Evolutionary conservation across 23 red algal genomes (phyloP).

Genomic region (Gracilaria domingensis): DNA sequence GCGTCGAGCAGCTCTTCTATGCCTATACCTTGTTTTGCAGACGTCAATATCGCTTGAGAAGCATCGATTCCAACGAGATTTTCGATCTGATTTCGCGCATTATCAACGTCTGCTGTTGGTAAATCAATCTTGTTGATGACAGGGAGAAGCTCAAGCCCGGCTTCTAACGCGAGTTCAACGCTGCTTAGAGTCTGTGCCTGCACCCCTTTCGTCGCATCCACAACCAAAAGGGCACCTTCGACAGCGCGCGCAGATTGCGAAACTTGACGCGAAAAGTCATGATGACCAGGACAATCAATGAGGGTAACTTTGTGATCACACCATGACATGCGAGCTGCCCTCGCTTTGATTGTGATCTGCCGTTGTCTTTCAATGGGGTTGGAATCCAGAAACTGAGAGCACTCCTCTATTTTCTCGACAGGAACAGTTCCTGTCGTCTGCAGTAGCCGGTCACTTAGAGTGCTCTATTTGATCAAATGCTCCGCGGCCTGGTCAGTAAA

Average conservation of each 20-base stretch:
- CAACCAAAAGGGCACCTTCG: constrained; percentile 84
- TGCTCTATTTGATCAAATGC: constrained; percentile 39
- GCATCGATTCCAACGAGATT: constrained; percentile 74
- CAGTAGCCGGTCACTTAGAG: constrained; percentile 66
- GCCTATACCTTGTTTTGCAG: constrained; percentile 80
- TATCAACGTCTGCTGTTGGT: constrained; percentile 73
- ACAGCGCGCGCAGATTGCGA: constrained; percentile 78
- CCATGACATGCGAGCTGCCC: constrained; percentile 82
- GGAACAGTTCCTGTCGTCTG: constrained; percentile 81
- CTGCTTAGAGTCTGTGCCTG: constrained; percentile 93
- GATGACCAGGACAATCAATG: constrained; percentile 95
- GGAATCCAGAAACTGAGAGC: constrained; percentile 86
- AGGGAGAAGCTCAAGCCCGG: constrained; percentile 75
- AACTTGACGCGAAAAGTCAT: constrained; percentile 93
- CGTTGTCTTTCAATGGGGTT: constrained; percentile 87
- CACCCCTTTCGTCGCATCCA: constrained; percentile 89
- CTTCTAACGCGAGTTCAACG: constrained; percentile 73
- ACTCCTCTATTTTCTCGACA: constrained; percentile 31
- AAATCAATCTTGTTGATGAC: constrained; percentile 98
- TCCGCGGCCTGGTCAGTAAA: not conserved
- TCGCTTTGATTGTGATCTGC: constrained; percentile 93
- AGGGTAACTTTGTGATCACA: constrained; percentile 69
- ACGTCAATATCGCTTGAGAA: constrained; percentile 68
- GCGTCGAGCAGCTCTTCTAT: constrained; percentile 73
- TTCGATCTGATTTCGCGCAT: constrained; percentile 56